phyloP scores from a whole-genome alignment of 2,329 filamentous ascomycete species.

The Cladobotryum protrusum region DNA sequence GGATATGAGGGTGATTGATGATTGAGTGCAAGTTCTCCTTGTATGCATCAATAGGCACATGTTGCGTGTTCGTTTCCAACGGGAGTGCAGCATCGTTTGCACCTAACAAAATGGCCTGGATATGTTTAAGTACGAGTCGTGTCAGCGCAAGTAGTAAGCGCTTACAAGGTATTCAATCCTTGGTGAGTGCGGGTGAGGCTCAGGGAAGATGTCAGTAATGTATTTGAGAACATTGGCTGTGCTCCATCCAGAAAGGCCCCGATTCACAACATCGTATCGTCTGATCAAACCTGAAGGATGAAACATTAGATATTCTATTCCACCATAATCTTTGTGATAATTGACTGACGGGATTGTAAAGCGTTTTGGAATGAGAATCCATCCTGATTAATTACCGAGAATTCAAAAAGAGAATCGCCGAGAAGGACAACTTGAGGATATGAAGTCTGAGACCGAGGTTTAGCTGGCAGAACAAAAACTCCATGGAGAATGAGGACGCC shows the following conservation, averaged over 20 bases:
- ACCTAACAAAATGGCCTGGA: slow-evolving; percentile 71
- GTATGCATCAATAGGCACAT: slow-evolving; percentile 72
- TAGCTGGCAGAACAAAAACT: not conserved
- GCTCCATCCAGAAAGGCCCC: slow-evolving; percentile 82
- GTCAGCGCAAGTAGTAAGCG: slow-evolving; percentile 13
- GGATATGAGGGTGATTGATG: slow-evolving; percentile 62
- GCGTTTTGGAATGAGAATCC: slow-evolving; percentile 71
- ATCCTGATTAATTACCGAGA: slow-evolving; percentile 50
- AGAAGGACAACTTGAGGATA: slow-evolving; percentile 77
- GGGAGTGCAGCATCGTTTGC: slow-evolving; percentile 81
- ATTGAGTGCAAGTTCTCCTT: slow-evolving; percentile 66
- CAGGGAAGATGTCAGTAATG: slow-evolving; percentile 64
- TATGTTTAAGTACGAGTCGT: not conserved
- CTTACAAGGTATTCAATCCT: slow-evolving; percentile 63
- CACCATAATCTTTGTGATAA: not conserved
- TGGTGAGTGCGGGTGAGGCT: slow-evolving; percentile 49
- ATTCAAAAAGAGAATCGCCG: slow-evolving; percentile 83
- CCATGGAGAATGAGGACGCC: too few relatives aligned
- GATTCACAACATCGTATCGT: slow-evolving; percentile 78
- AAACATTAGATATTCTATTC: not conserved
- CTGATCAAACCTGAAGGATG: slow-evolving; percentile 60
- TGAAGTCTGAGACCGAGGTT: slow-evolving; percentile 32
- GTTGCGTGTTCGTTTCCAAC: slow-evolving; percentile 57
- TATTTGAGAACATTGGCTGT: slow-evolving; percentile 66
- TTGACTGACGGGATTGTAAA: slow-evolving; percentile 58